Conservation (phyloP, 106 monocot genomes). For the Allium sativum region DNA sequence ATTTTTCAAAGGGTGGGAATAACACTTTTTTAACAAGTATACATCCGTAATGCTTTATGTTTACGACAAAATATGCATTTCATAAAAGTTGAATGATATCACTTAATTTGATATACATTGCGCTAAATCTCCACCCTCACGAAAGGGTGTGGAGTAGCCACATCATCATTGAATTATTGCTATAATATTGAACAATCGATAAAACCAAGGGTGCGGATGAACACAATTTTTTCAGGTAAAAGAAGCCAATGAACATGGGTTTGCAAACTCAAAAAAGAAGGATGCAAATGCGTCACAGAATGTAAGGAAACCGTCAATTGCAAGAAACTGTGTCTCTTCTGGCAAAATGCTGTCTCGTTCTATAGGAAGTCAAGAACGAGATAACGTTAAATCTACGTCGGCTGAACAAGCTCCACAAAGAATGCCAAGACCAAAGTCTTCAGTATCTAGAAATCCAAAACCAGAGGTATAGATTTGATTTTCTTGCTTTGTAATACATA, state of each 20-base stretch:
- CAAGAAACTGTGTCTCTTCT: slow-evolving; percentile 14
- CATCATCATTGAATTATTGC: no score
- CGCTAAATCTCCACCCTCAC: no score
- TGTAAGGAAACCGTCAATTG: slow-evolving; percentile 14
- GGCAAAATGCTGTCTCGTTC: slow-evolving; percentile 10
- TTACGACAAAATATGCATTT: no score
- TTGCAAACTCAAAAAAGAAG: slow-evolving; percentile 25
- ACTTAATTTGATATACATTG: no score
- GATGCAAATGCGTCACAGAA: slow-evolving; percentile 14
- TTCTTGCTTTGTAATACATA: no score
- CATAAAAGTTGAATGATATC: no score
- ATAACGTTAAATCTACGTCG: slow-evolving; percentile 6
- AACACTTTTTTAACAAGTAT: no score
- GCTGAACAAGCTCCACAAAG: slow-evolving; percentile 18
- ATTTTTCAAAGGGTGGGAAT: no score
- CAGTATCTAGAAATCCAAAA: slow-evolving; percentile 14
- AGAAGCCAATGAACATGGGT: slow-evolving; percentile 24
- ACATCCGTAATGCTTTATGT: no score
- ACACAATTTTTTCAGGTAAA: slow-evolving; percentile 15
- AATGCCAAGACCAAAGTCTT: slow-evolving; percentile 1
- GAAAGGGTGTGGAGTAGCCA: no score
- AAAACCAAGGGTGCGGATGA: no score
- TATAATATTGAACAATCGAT: no score
- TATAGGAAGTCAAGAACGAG: slow-evolving; percentile 16
- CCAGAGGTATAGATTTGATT: slow-evolving; percentile 16